Evolutionary conservation across 805 yeast genomes (phyloP).

Genomic region (Ogataea sp.): DNA sequence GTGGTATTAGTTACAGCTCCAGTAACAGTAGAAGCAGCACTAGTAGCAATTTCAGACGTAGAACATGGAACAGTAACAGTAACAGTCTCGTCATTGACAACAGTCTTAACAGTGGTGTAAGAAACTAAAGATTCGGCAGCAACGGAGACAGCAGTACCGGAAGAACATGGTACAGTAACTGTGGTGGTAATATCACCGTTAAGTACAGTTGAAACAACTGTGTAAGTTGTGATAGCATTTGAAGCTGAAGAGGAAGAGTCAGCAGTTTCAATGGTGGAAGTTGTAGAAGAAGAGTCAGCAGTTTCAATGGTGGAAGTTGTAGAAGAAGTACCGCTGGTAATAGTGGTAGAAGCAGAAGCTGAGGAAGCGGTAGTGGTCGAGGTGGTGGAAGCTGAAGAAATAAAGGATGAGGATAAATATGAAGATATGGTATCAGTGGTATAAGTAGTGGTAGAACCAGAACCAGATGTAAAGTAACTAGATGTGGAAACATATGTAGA

Average conservation of each 20-base stretch:
- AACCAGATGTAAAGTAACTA: conserved; percentile 11
- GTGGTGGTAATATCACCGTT: background rate
- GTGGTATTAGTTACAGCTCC: background rate
- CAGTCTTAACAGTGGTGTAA: conserved; percentile 4
- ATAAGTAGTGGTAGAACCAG: conserved; percentile 16
- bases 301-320: conserved; percentile 9
- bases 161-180: conserved; percentile 1
- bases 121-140: background rate
- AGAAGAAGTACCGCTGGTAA: conserved; percentile 1
- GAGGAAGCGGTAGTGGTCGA: background rate
- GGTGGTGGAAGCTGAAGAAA: conserved; percentile 10
- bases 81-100: conserved; percentile 3
- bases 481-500: too few relatives aligned
- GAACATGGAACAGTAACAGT: conserved; percentile 4
- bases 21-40: conserved; percentile 6
- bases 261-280: conserved; percentile 8
- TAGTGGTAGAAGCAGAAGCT: conserved; percentile 2
- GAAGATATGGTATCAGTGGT: conserved; percentile 7
- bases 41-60: conserved; percentile 1
- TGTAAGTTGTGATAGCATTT: conserved; percentile 13
- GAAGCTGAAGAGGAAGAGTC: conserved; percentile 16
- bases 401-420: conserved; percentile 8
- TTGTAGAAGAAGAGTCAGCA: conserved; percentile 3
- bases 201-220: conserved; percentile 14
- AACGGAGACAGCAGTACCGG: conserved; percentile 7